Evolutionary conservation across 2,329 filamentous ascomycete species (phyloP).

Genomic region (Penicillium sp.): DNA sequence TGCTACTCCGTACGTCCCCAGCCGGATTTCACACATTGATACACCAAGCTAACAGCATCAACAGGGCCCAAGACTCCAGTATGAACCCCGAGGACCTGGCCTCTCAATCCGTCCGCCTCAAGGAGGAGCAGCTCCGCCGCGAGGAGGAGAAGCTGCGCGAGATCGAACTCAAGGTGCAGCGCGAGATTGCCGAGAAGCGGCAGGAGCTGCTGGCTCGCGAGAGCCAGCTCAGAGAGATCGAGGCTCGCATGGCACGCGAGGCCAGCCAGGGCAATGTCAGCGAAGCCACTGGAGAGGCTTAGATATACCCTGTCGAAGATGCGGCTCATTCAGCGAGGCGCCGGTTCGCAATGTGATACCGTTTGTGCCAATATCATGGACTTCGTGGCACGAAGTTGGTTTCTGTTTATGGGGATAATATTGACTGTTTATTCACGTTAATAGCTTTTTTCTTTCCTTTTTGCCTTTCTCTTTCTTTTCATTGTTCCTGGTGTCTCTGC

Average conservation of each 20-base stretch:
- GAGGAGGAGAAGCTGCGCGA: conserved; percentile 99
- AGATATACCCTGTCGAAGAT: conserved; percentile 35
- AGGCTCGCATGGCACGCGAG: conserved; percentile 94
- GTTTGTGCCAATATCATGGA: conserved; percentile 43
- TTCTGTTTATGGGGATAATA: conserved; percentile 44
- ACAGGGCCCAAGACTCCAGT: conserved; percentile 69
- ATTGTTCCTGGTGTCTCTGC: conserved; percentile 17
- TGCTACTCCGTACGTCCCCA: conserved; percentile 75
- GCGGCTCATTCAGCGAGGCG: conserved; percentile 33
- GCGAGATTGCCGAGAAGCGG: conserved; percentile 99
- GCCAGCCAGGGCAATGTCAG: conserved; percentile 54
- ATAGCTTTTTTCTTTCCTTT: conserved; percentile 39
- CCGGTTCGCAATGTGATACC: conserved; percentile 37
- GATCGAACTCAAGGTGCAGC: conserved; percentile 99
- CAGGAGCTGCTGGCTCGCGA: conserved; percentile 97
- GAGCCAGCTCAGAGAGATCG: conserved; percentile 97
- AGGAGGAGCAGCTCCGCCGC: conserved; percentile 98
- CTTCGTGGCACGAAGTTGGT: conserved; percentile 38
- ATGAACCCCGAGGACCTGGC: conserved; percentile 98
- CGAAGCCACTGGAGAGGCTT: conserved; percentile 42
- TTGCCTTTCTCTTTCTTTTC: conserved; percentile 11
- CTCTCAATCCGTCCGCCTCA: conserved; percentile 94
- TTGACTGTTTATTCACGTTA: conserved; percentile 47
- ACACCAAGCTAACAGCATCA: conserved; percentile 41
- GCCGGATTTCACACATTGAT: background rate